phyloP scores from a whole-genome alignment of 2,329 filamentous ascomycete genomes.

The Exophiala viscosa region DNA sequence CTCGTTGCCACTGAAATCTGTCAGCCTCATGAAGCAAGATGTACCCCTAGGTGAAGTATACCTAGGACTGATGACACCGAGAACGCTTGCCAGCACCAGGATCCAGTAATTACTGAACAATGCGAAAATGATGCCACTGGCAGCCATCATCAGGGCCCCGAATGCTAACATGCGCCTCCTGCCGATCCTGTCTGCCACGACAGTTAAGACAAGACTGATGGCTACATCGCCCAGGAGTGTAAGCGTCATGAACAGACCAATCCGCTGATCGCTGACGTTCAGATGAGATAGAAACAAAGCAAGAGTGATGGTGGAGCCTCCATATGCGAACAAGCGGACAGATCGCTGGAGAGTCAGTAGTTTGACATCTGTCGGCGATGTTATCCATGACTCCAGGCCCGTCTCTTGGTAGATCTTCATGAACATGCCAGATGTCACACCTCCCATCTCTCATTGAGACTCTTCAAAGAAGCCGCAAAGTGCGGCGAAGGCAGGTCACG shows the following conservation, averaged over 20 bases:
- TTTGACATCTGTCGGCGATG: too few species aligned
- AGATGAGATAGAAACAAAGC: conserved; percentile 59
- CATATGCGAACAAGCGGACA: conserved; percentile 60
- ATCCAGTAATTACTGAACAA: conserved; percentile 58
- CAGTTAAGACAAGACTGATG: conserved; percentile 56
- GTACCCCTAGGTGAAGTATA: background rate
- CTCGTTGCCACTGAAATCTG: conserved; percentile 49
- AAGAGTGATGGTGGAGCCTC: conserved; percentile 57
- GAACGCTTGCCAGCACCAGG: conserved; percentile 54
- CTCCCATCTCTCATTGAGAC: too few species aligned
- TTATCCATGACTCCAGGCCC: too few species aligned
- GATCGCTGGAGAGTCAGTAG: conserved; percentile 34
- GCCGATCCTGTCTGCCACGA: conserved; percentile 58
- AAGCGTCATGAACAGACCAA: conserved; percentile 63
- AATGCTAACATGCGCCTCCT: conserved; percentile 52
- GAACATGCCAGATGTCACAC: too few species aligned
- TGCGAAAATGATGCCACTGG: conserved; percentile 54
- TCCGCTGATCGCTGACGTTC: conserved; percentile 53
- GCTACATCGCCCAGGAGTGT: conserved; percentile 60
- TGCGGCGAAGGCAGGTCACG: too few species aligned
- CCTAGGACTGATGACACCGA: conserved; percentile 59
- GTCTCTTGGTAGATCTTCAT: too few species aligned
- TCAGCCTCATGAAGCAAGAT: conserved; percentile 1
- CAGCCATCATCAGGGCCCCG: conserved; percentile 55
- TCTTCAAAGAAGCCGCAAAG: too few species aligned